Evolutionary conservation across 225 moss, liverwort and hornwort genomes (phyloP).

Genomic region (Pseudisothecium myosuroides): DNA sequence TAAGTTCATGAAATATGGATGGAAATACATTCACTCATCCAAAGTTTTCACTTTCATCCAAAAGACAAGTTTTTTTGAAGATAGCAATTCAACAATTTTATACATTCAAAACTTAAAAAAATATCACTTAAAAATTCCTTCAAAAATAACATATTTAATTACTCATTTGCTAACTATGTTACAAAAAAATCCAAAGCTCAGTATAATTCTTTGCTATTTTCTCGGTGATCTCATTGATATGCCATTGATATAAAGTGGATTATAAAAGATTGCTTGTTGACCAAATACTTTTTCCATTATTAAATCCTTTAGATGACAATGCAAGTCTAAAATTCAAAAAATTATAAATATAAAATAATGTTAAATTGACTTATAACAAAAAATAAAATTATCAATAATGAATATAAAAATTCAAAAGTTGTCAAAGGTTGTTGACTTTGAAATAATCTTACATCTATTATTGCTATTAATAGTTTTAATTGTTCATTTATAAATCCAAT

Average conservation of each 20-base stretch:
- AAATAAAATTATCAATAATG: neutral
- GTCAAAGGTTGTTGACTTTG: neutral
- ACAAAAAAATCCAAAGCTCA: no score
- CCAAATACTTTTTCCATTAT: neutral
- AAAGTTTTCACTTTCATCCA: neutral
- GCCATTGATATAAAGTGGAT: neutral
- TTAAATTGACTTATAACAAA: neutral
- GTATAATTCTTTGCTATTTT: neutral
- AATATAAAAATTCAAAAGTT: neutral
- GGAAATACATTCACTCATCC: neutral
- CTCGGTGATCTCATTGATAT: rapidly evolving
- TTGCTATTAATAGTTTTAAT: neutral
- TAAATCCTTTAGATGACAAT: neutral
- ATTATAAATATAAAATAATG: neutral
- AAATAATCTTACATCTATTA: neutral
- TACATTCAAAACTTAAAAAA: neutral
- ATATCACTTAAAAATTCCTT: no score
- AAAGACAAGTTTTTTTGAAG: neutral
- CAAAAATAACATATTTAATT: neutral
- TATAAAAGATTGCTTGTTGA: neutral
- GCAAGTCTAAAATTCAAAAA: neutral
- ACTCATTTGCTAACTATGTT: neutral
- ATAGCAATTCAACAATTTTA: neutral
- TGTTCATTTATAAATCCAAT: neutral
- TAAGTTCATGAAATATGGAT: neutral